Percentiles rank a stretch among this genome's conserved stretches.
Evolutionary conservation across 2,329 filamentous ascomycete genomes (phyloP).

Genomic region (Ploettnerulaceae sp.): DNA sequence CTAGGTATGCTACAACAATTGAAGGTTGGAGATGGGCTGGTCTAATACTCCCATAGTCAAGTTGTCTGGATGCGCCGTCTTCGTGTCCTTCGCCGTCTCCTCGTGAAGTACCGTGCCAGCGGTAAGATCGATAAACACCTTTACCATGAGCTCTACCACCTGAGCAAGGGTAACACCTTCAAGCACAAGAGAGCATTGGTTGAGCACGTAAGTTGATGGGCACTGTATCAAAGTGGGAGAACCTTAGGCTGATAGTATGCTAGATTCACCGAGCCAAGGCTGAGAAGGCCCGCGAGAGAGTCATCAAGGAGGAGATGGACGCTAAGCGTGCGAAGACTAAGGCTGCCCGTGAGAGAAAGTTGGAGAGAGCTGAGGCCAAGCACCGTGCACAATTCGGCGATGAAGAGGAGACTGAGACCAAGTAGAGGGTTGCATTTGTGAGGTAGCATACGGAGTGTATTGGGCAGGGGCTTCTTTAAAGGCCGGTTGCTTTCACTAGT

Average conservation of each 20-base stretch:
- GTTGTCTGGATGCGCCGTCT: slow-evolving; percentile 99
- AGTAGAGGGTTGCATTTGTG: slow-evolving; percentile 32
- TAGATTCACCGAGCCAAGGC: slow-evolving; percentile 99
- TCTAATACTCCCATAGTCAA: slow-evolving; percentile 58
- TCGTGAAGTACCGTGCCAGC: slow-evolving; percentile 99
- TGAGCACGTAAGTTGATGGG: slow-evolving; percentile 82
- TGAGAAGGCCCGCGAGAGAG: slow-evolving; percentile 93
- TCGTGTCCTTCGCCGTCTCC: slow-evolving; percentile 95
- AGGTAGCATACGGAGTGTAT: slow-evolving; percentile 34
- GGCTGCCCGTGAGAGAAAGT: slow-evolving; percentile 97
- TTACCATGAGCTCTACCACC: slow-evolving; percentile 99
- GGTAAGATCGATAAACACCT: slow-evolving; percentile 99
- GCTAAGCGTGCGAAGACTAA: slow-evolving; percentile 99
- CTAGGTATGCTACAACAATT: slow-evolving; percentile 62
- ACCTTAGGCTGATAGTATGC: slow-evolving; percentile 23
- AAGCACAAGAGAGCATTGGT: slow-evolving; percentile 99
- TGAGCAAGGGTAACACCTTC: slow-evolving; percentile 99
- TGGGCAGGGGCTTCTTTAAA: slow-evolving; percentile 32
- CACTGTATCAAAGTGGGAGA: background rate
- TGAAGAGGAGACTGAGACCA: slow-evolving; percentile 43
- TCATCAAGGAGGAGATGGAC: slow-evolving; percentile 99
- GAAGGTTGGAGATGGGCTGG: slow-evolving; percentile 24
- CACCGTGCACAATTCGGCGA: slow-evolving; percentile 78
- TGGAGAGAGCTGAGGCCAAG: slow-evolving; percentile 89
- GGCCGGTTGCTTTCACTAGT: slow-evolving; percentile 35